These are phyloP conservation scores for Neonectria sp. DNA, from an alignment of 2,329 filamentous ascomycete genomes.

Conservation along the genomic window DNA sequence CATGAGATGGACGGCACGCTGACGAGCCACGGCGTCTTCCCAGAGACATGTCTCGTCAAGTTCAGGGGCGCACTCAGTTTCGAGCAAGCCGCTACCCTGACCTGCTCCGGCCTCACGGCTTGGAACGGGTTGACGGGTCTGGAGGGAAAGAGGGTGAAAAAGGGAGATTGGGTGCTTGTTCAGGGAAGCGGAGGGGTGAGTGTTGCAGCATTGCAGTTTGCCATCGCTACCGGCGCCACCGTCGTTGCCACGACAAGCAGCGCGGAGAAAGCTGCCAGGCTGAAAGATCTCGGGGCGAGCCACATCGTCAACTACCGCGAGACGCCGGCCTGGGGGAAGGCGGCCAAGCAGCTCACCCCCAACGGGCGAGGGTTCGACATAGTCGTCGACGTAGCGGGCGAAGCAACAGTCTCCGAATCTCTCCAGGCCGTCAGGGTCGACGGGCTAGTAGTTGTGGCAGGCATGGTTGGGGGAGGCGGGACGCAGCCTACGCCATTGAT, in stretches of 20 bases:
- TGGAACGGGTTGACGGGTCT: conserved; percentile 67
- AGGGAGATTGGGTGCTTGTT: conserved; percentile 53
- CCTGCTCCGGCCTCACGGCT: conserved; percentile 66
- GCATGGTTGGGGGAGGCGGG: conserved; percentile 45
- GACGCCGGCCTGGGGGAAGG: conserved; percentile 68
- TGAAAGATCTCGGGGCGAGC: conserved; percentile 70
- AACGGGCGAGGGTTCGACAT: conserved; percentile 70
- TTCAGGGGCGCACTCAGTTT: conserved; percentile 61
- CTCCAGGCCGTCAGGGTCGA: conserved; percentile 63
- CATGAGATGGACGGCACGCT: conserved; percentile 71
- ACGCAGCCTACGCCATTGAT: conserved; percentile 44
- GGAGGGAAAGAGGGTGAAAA: conserved; percentile 56
- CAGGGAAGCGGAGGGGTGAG: conserved; percentile 60
- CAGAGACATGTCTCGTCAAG: conserved; percentile 69
- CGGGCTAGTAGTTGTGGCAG: conserved; percentile 53
- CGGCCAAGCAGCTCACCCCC: conserved; percentile 64
- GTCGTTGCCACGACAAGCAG: conserved; percentile 74
- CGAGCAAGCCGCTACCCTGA: conserved; percentile 59
- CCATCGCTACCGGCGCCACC: conserved; percentile 64
- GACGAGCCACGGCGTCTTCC: conserved; percentile 70
- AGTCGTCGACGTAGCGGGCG: conserved; percentile 76
- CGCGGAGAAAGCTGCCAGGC: conserved; percentile 65
- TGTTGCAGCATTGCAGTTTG: conserved; percentile 56
- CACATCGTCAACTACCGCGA: conserved; percentile 74
- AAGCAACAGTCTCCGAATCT: conserved; percentile 70